These are phyloP conservation scores for Pholiota conissans DNA, from an alignment of 768 basidiomycete species.

Conservation along the genomic window DNA sequence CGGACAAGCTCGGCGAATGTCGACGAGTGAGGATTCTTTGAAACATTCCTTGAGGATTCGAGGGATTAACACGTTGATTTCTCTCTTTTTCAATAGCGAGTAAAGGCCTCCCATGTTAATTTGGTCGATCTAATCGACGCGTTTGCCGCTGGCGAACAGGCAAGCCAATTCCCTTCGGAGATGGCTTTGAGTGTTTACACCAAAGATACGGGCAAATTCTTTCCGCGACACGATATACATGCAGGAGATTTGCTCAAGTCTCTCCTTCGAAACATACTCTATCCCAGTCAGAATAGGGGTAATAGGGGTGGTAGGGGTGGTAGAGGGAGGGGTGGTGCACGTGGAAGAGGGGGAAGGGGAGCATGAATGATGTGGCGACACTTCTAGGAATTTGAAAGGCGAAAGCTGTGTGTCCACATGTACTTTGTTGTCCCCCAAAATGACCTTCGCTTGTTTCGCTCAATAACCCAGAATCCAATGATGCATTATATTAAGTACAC, in stretches of 20 bases:
- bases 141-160: not conserved
- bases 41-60: not conserved
- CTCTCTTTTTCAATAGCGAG: not conserved
- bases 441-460: too few species aligned
- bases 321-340: too few species aligned
- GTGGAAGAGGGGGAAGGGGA: too few species aligned
- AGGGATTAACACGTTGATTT: not conserved
- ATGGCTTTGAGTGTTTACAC: slow-evolving; percentile 33
- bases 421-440: too few species aligned
- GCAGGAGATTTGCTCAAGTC: slow-evolving; percentile 31
- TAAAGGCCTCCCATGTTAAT: not conserved
- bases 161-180: not conserved
- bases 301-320: not conserved
- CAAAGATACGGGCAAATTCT: slow-evolving; percentile 20
- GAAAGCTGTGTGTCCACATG: not conserved
- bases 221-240: slow-evolving; percentile 28
- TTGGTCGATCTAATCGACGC: not conserved
- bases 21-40: not conserved
- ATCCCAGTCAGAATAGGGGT: not conserved
- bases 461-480: too few species aligned
- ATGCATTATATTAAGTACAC: too few species aligned
- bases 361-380: not conserved
- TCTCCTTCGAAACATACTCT: slow-evolving; percentile 30
- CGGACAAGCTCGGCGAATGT: not conserved
- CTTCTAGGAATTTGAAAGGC: not conserved